These are phyloP conservation scores for Stachybotrys echinatus DNA, from an alignment of 2,329 filamentous ascomycete genomes.

Conservation along the genomic window DNA sequence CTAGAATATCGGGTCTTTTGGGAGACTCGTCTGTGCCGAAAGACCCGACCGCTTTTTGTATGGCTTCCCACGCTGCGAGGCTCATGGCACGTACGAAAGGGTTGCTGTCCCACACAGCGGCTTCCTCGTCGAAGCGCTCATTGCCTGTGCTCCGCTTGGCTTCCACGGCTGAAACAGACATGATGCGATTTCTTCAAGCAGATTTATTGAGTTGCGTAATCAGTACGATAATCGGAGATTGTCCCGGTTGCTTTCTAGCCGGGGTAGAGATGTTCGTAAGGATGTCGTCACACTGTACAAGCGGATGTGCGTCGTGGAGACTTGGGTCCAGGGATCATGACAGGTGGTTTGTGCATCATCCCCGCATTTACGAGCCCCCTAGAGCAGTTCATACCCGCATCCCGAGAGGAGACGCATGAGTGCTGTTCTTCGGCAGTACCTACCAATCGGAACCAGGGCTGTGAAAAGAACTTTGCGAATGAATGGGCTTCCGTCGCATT, in stretches of 20 bases:
- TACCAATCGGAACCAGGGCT: no score
- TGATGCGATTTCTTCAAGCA: not conserved
- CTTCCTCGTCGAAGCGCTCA: slow-evolving; percentile 48
- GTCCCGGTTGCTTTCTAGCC: no score
- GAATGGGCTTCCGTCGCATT: no score
- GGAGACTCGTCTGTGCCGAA: not conserved
- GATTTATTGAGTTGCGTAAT: not conserved
- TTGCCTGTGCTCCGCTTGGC: not conserved
- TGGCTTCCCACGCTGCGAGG: slow-evolving; percentile 20
- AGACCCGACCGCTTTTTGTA: slow-evolving; percentile 18
- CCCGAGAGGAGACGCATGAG: no score
- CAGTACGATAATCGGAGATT: not conserved
- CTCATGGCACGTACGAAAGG: slow-evolving; percentile 42
- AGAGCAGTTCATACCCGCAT: not conserved
- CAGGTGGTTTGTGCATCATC: not conserved
- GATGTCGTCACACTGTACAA: not conserved
- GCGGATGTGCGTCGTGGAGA: not conserved
- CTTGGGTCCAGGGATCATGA: not conserved
- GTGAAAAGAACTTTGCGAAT: no score
- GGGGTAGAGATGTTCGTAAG: not conserved
- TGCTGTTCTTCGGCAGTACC: no score
- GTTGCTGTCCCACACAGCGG: slow-evolving; percentile 49
- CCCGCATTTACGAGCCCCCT: not conserved
- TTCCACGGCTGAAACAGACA: not conserved
- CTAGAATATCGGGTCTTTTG: slow-evolving; percentile 36